Base-by-base conservation (phyloP, 805 yeast species). In the Metschnikowia henanensis region DNA sequence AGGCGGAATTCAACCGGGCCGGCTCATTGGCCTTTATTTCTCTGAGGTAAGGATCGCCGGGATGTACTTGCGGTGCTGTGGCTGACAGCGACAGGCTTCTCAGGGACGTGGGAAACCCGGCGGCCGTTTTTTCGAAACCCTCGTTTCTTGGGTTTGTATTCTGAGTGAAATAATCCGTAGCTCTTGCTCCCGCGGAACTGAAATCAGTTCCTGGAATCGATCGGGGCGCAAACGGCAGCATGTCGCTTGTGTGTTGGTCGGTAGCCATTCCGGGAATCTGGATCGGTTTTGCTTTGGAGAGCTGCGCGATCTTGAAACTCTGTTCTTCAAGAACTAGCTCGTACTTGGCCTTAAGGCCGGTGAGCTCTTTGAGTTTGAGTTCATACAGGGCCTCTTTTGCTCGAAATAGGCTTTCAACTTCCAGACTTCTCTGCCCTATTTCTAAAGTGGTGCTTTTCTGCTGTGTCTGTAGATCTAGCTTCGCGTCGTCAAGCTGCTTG, bases 321-420 rank as follows among this genome's bases (percentile, higher is more conserved):
- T 68, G 67, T 39, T 70, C 73, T 35, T 69, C 74, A 3, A 71
- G 43, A 17, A 65, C 44, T 1, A 56, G 49, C 49, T 71, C 76
- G 46, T 60, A 70, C 51, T 57, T 64, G 10, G 59, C 44, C 2
- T 69, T 49, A 5, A 60, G 53, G 15, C 58, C 49, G 12, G 55
- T 49, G 17, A 70, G 52, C 34, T 70, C 73, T 42, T 64, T 66
- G 20, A 70, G 59, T 38, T 59, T 65, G 36, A 58, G 61, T 39
- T 70, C 75, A 46, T 64, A 61, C 25, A 58, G 67, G 1, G 48
- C 50, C 4, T 58, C 52, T 28, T 57, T 51, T 10, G 54, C 41
- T 16, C 59, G 50, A 13, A 66, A 43, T 9, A 54, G 58, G 13
- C 62, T 62, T 6, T 58, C 56, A 15, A 66, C 30, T 13, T 68